Percentiles rank a stretch among this genome's conserved stretches.
Evolutionary conservation across 2,329 filamentous ascomycete species (phyloP).

Genomic region (Venturia asperata): DNA sequence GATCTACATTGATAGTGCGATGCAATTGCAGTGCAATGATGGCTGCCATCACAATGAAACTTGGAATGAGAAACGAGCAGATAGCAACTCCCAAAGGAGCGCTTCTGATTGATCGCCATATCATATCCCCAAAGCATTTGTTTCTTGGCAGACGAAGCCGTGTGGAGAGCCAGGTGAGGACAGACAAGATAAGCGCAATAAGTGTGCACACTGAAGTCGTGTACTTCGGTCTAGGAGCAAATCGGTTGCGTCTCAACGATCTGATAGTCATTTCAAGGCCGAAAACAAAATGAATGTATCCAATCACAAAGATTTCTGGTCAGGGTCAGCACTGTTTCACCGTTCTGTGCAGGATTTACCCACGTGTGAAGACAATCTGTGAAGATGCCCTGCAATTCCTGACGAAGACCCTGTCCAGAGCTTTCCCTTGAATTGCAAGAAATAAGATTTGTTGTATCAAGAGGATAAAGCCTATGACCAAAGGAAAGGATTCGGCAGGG

Average conservation of each 20-base stretch:
- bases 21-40: slow-evolving; percentile 53
- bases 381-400: slow-evolving; percentile 30
- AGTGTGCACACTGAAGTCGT: slow-evolving; percentile 51
- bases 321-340: not conserved
- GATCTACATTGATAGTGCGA: slow-evolving; percentile 48
- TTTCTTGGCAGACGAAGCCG: slow-evolving; percentile 49
- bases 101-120: slow-evolving; percentile 60
- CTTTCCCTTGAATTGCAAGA: slow-evolving; percentile 33
- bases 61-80: slow-evolving; percentile 44
- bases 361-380: slow-evolving; percentile 36
- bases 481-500: slow-evolving; percentile 35
- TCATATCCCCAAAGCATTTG: slow-evolving; percentile 59
- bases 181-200: slow-evolving; percentile 44
- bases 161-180: slow-evolving; percentile 54
- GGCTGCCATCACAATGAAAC: slow-evolving; percentile 46
- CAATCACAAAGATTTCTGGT: slow-evolving; percentile 58
- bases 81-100: slow-evolving; percentile 51
- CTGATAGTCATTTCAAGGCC: slow-evolving; percentile 54
- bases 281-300: slow-evolving; percentile 59
- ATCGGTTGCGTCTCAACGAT: slow-evolving; percentile 48
- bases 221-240: slow-evolving; percentile 52
- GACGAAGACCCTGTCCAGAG: slow-evolving; percentile 33
- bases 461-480: slow-evolving; percentile 33
- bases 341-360: slow-evolving; percentile 20
- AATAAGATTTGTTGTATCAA: slow-evolving; percentile 34